Percentiles rank a stretch among this genome's conserved stretches.
Evolutionary conservation across 257 asterid genomes (phyloP).

Genomic region (Nicotiana sylvestris): DNA sequence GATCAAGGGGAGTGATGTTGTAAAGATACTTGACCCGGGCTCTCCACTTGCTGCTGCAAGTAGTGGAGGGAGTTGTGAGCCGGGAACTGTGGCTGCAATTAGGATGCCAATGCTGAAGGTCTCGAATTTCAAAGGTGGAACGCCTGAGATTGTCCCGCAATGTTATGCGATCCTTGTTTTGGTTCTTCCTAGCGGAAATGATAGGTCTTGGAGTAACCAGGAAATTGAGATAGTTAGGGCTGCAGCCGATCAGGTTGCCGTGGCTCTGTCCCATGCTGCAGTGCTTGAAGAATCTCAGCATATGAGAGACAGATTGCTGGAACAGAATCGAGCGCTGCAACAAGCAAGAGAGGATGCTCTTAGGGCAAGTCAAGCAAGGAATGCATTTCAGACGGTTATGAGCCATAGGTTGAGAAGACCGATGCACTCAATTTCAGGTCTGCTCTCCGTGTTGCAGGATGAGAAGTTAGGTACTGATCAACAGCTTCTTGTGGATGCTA

Average conservation of each 20-base stretch:
- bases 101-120: constrained; percentile 95
- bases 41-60: constrained; percentile 80
- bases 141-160: constrained; percentile 77
- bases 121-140: constrained; percentile 78
- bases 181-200: constrained; percentile 65
- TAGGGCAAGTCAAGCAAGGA: constrained; percentile 82
- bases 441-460: constrained; percentile 68
- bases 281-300: constrained; percentile 84
- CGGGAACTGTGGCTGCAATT: constrained; percentile 83
- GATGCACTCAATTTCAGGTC: constrained; percentile 80
- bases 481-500: constrained; percentile 55
- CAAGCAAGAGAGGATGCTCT: constrained; percentile 78
- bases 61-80: constrained; percentile 46
- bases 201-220: constrained; percentile 61
- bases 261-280: constrained; percentile 95
- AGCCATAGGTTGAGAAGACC: constrained; percentile 86
- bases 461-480: constrained; percentile 58
- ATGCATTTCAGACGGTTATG: constrained; percentile 75
- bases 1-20: constrained; percentile 55
- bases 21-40: constrained; percentile 51
- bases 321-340: constrained; percentile 73
- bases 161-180: constrained; percentile 86
- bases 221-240: constrained; percentile 80
- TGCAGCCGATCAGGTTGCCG: constrained; percentile 94
- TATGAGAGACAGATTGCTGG: constrained; percentile 68